Evolutionary conservation across 306 rosid species (phyloP).

Genomic region (Bauhinia variegata): DNA sequence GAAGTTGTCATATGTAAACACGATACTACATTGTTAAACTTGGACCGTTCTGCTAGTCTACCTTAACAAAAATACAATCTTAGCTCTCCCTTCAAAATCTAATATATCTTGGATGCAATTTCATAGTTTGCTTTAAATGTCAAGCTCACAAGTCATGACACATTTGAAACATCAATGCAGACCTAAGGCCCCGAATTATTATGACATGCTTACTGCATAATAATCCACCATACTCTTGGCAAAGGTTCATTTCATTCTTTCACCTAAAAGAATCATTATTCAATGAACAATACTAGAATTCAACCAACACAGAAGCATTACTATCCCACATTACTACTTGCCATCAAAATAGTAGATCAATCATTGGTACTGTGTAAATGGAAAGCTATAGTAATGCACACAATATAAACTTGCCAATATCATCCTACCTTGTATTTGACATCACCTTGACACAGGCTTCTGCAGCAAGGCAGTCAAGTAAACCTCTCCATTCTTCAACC

Average conservation of each 20-base stretch:
- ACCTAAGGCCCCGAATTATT: background rate
- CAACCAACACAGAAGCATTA: conserved; percentile 8
- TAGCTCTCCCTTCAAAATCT: conserved; percentile 2
- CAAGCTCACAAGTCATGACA: background rate
- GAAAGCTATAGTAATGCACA: conserved; percentile 7
- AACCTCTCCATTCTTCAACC: conserved; percentile 75
- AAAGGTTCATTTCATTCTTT: conserved; percentile 8
- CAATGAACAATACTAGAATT: conserved; percentile 21
- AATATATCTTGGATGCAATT: conserved; percentile 7
- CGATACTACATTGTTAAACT: background rate
- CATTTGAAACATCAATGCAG: background rate
- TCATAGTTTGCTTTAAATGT: background rate
- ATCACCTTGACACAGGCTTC: conserved; percentile 80
- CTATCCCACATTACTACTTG: background rate
- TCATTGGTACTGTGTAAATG: background rate
- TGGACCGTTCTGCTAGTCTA: background rate
- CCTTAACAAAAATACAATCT: conserved; percentile 9
- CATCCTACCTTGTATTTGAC: conserved; percentile 29
- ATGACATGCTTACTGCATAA: background rate
- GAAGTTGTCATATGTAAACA: background rate
- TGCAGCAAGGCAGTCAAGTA: conserved; percentile 87
- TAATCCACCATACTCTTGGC: conserved; percentile 12
- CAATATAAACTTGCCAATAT: background rate
- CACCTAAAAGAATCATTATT: conserved; percentile 8
- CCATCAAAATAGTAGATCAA: conserved; percentile 7